Conservation (phyloP, 2,329 filamentous ascomycete species). For the Fusarium hostae region DNA sequence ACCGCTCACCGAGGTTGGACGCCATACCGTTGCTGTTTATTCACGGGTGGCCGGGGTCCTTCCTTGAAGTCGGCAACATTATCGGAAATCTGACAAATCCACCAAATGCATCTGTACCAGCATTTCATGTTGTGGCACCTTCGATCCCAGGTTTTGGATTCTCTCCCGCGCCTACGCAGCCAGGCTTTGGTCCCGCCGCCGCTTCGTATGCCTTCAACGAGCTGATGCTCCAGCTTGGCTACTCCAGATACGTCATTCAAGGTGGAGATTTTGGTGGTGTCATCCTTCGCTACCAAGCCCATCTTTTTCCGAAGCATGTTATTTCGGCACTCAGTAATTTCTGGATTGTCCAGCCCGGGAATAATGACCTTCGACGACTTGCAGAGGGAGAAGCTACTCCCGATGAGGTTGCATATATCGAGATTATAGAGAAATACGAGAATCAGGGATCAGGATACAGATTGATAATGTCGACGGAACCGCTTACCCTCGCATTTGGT, state of each 20-base stretch:
- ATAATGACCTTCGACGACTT: neutral
- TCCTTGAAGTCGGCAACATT: neutral
- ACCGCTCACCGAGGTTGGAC: accelerated
- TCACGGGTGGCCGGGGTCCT: neutral
- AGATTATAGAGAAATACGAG: neutral
- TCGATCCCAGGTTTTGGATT: neutral
- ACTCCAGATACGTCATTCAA: neutral
- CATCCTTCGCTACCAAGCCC: neutral
- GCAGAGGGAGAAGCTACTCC: neutral
- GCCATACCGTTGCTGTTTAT: neutral
- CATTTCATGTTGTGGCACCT: constrained; percentile 1
- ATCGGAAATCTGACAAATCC: neutral
- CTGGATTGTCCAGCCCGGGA: neutral
- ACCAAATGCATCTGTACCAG: neutral
- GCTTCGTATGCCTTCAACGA: neutral
- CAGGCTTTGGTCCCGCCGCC: neutral
- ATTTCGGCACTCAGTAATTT: neutral
- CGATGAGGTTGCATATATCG: neutral
- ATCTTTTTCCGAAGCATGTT: neutral
- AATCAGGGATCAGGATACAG: neutral
- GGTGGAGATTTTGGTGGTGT: neutral
- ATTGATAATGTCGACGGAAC: neutral
- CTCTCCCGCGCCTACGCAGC: neutral
- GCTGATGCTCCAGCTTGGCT: neutral
- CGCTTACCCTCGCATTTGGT: neutral